These are phyloP conservation scores for Phaeosphaeriaceae sp. DNA, from an alignment of 2,329 filamentous ascomycete species.

Conservation along the genomic window DNA sequence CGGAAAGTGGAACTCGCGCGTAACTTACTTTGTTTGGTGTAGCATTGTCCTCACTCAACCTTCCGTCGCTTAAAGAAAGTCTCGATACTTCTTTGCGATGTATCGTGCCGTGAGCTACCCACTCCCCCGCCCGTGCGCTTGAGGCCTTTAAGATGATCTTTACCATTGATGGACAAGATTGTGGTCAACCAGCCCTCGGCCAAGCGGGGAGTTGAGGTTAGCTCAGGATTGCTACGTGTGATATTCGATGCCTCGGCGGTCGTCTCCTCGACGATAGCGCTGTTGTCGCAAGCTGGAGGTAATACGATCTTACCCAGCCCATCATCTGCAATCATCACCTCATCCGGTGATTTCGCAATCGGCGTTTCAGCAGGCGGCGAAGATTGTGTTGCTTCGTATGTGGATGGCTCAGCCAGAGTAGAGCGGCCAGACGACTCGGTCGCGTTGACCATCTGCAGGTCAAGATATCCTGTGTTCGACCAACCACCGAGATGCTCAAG, in stretches of 20 bases:
- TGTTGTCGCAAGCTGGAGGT: not conserved
- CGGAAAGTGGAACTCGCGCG: slow-evolving; percentile 9
- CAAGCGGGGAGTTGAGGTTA: slow-evolving; percentile 9
- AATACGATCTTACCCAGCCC: slow-evolving; percentile 2
- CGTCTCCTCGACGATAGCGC: not conserved
- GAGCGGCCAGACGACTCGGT: not conserved
- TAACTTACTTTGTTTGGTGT: not conserved
- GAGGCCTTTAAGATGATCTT: slow-evolving; percentile 74
- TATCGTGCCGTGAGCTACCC: slow-evolving; percentile 78
- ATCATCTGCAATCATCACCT: not conserved
- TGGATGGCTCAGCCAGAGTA: not conserved
- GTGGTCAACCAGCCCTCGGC: slow-evolving; percentile 54
- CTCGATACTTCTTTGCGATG: slow-evolving; percentile 76
- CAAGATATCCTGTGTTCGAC: slow-evolving; percentile 71
- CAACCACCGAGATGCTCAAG: slow-evolving; percentile 64
- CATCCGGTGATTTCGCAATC: not conserved
- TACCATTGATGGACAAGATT: slow-evolving; percentile 71
- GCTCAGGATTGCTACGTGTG: not conserved
- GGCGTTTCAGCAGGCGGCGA: slow-evolving; percentile 5
- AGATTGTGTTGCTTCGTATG: not conserved
- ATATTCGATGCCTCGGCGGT: not conserved
- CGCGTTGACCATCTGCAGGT: slow-evolving; percentile 48
- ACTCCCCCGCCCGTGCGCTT: slow-evolving; percentile 84
- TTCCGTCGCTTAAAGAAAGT: slow-evolving; percentile 75
- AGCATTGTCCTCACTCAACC: slow-evolving; percentile 34